Base-by-base conservation (phyloP, 257 asterid genomes). In the Nicotiana sylvestris region DNA sequence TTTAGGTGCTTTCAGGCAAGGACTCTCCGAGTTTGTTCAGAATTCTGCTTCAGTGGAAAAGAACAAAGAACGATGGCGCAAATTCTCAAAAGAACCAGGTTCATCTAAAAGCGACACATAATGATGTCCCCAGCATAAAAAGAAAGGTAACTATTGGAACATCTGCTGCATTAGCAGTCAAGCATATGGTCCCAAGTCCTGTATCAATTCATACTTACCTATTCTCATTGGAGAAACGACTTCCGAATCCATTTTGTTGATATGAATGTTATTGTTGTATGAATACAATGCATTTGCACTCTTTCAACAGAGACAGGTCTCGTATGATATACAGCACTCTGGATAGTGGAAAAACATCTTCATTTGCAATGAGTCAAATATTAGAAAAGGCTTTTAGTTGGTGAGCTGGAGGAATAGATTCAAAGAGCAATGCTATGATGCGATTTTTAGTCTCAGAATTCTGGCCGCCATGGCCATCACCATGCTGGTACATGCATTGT, bases 1-100 rank as follows among this genome's bases (percentile, higher is more conserved):
- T 76, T 86, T 92, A 7, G 94, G 88, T 64, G 93, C 96, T 82
- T 81, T 92, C 87, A 89, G 91, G 81, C 91, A 92, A 76, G 97
- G 96, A 46, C 92, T 94, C 30, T 81, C 91, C 16, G 72, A 89
- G 51, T 94, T 88, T 78, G 84, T 90, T 16, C 89, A 90, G 77
- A 91, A 87, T 56, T 85, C 62, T 35, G 83, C 89, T 9, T 53
- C 90, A n/a, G 21, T 53, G 29, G 91, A 81, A 27, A 86, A 80
- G 66, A 92, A 86, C 88, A 92, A 90, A 84, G 90, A 81, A 82
- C 84, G 85, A 69, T 81, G 85, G 85, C 64, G 25, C 29, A 89
- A 85, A 4, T 76, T 77, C 66, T 84, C 90, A 29, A 60, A 88
- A 66, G 88, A 88, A 69, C 83, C 91, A 15, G 86, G 88, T 67